phyloP scores from a whole-genome alignment of 2,329 filamentous ascomycete species.

The Aspergillus sp. region DNA sequence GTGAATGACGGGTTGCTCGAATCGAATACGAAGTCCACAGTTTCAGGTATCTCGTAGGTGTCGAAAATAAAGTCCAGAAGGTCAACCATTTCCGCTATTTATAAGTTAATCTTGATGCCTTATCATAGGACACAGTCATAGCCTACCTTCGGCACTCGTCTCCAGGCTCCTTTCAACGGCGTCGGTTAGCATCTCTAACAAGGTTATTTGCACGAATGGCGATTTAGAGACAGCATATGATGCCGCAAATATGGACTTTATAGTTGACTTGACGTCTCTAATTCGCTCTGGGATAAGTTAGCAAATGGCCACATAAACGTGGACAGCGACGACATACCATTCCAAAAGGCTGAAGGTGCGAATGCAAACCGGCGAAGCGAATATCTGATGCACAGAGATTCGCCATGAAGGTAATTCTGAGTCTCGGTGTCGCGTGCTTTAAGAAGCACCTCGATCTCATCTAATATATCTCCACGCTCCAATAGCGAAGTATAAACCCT shows the following conservation, averaged over 20 bases:
- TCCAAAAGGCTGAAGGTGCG: conserved; percentile 35
- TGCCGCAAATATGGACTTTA: conserved; percentile 26
- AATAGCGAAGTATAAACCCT: conserved; percentile 43
- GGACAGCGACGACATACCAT: conserved; percentile 24
- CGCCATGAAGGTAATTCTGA: conserved; percentile 45
- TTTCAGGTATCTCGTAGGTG: conserved; percentile 28
- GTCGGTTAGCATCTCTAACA: conserved; percentile 41
- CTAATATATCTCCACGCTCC: conserved; percentile 32
- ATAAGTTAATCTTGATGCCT: conserved; percentile 8
- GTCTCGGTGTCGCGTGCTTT: conserved; percentile 15
- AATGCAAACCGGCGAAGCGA: conserved; percentile 36
- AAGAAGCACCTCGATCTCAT: conserved; percentile 28
- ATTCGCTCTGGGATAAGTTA: conserved; percentile 30
- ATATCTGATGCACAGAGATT: conserved; percentile 39
- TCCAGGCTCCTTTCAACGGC: conserved; percentile 33
- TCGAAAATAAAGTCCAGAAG: conserved; percentile 26
- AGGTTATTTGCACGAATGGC: conserved; percentile 34
- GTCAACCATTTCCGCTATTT: conserved; percentile 18
- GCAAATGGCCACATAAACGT: not conserved
- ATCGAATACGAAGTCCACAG: conserved; percentile 28
- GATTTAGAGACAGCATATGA: conserved; percentile 32
- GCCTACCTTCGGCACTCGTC: conserved; percentile 31
- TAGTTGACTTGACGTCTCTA: conserved; percentile 22
- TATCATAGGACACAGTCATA: not conserved
- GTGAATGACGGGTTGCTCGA: conserved; percentile 26